phyloP scores from a whole-genome alignment of 129 eudicot species.

The Flaveria ramosissima region DNA sequence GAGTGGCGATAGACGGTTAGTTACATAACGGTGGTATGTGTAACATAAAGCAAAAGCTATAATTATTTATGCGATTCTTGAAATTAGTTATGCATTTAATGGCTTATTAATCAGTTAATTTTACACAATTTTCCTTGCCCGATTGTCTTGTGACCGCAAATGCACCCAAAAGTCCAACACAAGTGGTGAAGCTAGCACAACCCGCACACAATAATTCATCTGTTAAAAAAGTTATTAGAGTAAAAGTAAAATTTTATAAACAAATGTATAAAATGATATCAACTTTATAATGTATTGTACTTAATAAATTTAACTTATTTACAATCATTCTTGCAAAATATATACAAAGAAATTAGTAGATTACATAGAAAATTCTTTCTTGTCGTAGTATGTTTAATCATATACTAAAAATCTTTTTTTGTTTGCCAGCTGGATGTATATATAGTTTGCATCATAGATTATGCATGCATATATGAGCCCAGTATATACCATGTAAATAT shows the following conservation, averaged over 20 bases:
- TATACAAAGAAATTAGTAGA: too few species aligned
- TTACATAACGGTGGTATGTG: too few species aligned
- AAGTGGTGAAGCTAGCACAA: slow-evolving; percentile 10
- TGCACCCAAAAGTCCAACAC: slow-evolving; percentile 19
- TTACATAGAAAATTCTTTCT: too few species aligned
- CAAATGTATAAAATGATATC: too few species aligned
- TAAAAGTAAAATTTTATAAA: neutral
- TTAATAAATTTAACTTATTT: too few species aligned
- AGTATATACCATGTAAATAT: neutral
- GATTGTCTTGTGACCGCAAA: slow-evolving; percentile 8
- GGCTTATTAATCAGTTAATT: neutral
- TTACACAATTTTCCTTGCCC: neutral
- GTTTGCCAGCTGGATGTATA: neutral
- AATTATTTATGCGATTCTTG: too few species aligned
- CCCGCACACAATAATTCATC: slow-evolving; percentile 17
- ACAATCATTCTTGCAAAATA: too few species aligned
- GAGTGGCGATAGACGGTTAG: too few species aligned
- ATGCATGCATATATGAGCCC: neutral
- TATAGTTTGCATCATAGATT: neutral
- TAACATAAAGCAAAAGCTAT: too few species aligned
- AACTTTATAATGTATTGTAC: too few species aligned
- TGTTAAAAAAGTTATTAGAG: neutral
- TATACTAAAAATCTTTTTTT: neutral
- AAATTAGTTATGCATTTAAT: too few species aligned
- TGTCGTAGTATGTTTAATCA: too few species aligned